Percentiles rank a stretch among this genome's conserved stretches.
These are phyloP conservation scores for Bertia moriformis DNA, from an alignment of 2,329 filamentous ascomycete genomes.

Conservation along the genomic window DNA sequence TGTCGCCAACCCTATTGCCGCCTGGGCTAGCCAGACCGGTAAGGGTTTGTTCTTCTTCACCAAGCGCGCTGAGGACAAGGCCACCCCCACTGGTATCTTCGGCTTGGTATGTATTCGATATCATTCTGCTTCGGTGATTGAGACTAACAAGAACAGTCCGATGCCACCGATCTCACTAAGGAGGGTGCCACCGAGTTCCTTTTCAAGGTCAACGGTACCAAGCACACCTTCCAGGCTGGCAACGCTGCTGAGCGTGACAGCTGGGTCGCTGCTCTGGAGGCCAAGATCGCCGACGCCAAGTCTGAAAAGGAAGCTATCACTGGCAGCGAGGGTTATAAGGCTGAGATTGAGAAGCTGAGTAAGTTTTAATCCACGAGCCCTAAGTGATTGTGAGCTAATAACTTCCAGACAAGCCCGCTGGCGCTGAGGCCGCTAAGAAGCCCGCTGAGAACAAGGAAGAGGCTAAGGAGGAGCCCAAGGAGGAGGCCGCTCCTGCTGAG, in stretches of 20 bases:
- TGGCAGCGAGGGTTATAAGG: slow-evolving; percentile 78
- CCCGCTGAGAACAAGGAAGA: slow-evolving; percentile 23
- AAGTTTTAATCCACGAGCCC: slow-evolving; percentile 19
- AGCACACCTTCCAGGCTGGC: slow-evolving; percentile 83
- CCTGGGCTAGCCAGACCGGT: slow-evolving; percentile 86
- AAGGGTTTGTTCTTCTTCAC: slow-evolving; percentile 89
- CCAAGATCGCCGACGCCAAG: slow-evolving; percentile 74
- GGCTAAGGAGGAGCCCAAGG: slow-evolving; percentile 5
- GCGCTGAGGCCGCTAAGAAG: slow-evolving; percentile 24
- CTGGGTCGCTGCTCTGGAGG: slow-evolving; percentile 77
- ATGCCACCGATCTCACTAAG: slow-evolving; percentile 56
- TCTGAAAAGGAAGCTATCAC: slow-evolving; percentile 59
- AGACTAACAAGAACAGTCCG: slow-evolving; percentile 23
- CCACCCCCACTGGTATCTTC: slow-evolving; percentile 65
- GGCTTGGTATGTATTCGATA: slow-evolving; percentile 52
- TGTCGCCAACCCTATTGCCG: slow-evolving; percentile 62
- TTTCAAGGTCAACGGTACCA: slow-evolving; percentile 73
- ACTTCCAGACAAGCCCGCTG: slow-evolving; percentile 23
- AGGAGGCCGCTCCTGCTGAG: slow-evolving; percentile 12
- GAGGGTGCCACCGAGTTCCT: slow-evolving; percentile 71
- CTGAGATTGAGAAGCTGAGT: slow-evolving; percentile 58
- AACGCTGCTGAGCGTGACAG: slow-evolving; percentile 68
- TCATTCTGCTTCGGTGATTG: slow-evolving; percentile 1
- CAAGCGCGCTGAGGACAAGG: slow-evolving; percentile 72
- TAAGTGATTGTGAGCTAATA: slow-evolving; percentile 10